phyloP scores from a whole-genome alignment of 306 rosid species.

The Astragalus glycyphyllos region DNA sequence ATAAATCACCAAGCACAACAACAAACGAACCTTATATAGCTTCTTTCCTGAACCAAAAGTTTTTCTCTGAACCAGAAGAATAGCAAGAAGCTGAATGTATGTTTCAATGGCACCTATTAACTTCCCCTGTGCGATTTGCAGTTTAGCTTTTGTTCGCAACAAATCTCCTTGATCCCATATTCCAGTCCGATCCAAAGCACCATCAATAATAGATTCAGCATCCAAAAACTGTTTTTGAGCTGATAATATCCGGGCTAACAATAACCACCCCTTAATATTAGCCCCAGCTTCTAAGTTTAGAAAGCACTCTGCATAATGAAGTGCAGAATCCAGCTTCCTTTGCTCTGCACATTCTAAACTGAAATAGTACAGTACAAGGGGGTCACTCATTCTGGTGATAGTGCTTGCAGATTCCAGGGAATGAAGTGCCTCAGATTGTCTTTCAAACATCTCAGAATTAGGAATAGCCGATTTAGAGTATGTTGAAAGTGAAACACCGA shows the following conservation, averaged over 20 bases:
- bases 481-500: slow-evolving; percentile 82
- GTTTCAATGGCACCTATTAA: slow-evolving; percentile 71
- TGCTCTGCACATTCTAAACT: slow-evolving; percentile 81
- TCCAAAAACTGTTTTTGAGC: slow-evolving; percentile 76
- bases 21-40: slow-evolving; percentile 61
- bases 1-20: slow-evolving; percentile 28
- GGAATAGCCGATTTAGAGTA: slow-evolving; percentile 62
- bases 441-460: slow-evolving; percentile 67
- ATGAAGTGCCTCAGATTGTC: slow-evolving; percentile 71
- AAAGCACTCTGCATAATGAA: slow-evolving; percentile 62
- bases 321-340: slow-evolving; percentile 78
- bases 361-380: slow-evolving; percentile 63
- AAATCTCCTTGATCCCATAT: slow-evolving; percentile 92
- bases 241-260: slow-evolving; percentile 78
- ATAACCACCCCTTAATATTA: slow-evolving; percentile 73
- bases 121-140: slow-evolving; percentile 75
- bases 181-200: slow-evolving; percentile 88
- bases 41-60: slow-evolving; percentile 59
- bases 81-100: slow-evolving; percentile 71
- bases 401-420: slow-evolving; percentile 67
- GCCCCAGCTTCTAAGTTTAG: slow-evolving; percentile 73
- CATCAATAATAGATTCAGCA: slow-evolving; percentile 70
- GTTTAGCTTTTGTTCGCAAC: slow-evolving; percentile 85
- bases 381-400: slow-evolving; percentile 67
- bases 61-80: slow-evolving; percentile 85